Conservation (phyloP, 139 green algal genomes). For the Chlamydomonas urium region DNA sequence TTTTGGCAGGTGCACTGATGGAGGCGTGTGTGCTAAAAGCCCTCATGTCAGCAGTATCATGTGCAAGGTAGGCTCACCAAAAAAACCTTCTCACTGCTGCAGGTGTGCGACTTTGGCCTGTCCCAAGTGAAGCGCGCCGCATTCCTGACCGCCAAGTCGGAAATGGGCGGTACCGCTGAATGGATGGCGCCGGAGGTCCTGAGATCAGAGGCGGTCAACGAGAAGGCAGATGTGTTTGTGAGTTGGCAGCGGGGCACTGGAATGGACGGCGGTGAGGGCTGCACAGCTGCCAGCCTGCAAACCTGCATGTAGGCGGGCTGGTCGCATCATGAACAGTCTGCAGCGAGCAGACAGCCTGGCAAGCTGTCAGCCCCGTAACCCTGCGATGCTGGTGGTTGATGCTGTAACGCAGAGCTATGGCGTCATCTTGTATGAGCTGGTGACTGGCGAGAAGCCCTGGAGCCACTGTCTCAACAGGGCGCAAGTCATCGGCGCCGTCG, state of each 20-base stretch:
- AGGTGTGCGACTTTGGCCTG: conserved; percentile 85
- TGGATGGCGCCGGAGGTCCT: conserved; percentile 70
- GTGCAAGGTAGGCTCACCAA: too few species aligned
- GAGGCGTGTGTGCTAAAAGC: too few species aligned
- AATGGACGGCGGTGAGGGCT: too few species aligned
- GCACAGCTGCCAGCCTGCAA: too few species aligned
- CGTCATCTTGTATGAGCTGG: conserved; percentile 91
- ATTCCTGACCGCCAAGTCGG: conserved; percentile 51
- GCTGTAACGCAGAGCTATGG: conserved; percentile 57
- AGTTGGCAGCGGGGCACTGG: too few species aligned
- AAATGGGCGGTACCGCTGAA: conserved; percentile 26
- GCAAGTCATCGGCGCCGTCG: conserved; percentile 86
- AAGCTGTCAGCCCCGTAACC: neutral
- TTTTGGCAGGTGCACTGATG: too few species aligned
- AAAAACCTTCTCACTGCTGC: too few species aligned
- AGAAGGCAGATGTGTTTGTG: conserved; percentile 82
- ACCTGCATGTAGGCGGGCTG: too few species aligned
- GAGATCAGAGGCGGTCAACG: conserved; percentile 60
- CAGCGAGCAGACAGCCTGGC: too few species aligned
- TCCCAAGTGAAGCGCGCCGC: conserved; percentile 59
- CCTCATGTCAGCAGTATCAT: too few species aligned
- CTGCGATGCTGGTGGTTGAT: neutral
- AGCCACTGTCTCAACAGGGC: conserved; percentile 51
- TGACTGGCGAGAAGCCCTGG: conserved; percentile 83
- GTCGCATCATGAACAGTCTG: too few species aligned